Evolutionary conservation across 1,139 yeast genomes (phyloP).

Genomic region (Maudiozyma humilis): DNA sequence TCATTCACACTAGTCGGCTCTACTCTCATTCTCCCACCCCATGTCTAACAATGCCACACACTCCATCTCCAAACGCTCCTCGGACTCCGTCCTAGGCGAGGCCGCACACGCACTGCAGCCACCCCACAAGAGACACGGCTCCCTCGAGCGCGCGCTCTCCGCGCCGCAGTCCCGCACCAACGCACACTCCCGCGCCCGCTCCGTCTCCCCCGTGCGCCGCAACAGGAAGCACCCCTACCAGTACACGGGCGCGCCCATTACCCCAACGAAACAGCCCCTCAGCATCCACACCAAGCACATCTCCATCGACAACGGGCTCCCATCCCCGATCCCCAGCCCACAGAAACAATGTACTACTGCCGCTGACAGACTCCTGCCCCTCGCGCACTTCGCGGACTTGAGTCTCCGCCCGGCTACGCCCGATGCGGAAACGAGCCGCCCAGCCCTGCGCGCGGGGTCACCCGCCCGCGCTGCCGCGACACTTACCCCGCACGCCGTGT

Average conservation of each 20-base stretch:
- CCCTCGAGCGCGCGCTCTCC: background rate
- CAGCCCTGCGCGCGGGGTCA: too few species aligned
- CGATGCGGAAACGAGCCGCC: too few species aligned
- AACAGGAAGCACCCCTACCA: conserved; percentile 8
- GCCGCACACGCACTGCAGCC: background rate
- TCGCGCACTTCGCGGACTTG: conserved; percentile 10
- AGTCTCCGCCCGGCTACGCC: conserved; percentile 6
- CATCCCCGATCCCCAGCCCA: conserved; percentile 13
- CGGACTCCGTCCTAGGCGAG: background rate
- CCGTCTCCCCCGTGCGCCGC: conserved; percentile 5
- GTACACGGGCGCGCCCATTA: background rate
- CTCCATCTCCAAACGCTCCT: background rate
- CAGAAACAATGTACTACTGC: background rate
- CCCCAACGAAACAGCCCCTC: background rate
- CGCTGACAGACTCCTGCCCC: too few species aligned
- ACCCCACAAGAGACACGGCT: conserved; percentile 2
- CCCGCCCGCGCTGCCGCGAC: too few species aligned
- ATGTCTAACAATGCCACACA: background rate
- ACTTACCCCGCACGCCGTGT: conserved; percentile 46
- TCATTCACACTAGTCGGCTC: background rate
- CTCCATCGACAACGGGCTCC: conserved; percentile 6
- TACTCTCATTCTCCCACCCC: too few species aligned
- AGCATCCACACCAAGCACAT: conserved; percentile 2
- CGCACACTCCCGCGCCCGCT: conserved; percentile 2
- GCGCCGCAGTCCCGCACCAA: too few species aligned